Conservation (phyloP, 306 rosid species). For the Quercus agrifolia region DNA sequence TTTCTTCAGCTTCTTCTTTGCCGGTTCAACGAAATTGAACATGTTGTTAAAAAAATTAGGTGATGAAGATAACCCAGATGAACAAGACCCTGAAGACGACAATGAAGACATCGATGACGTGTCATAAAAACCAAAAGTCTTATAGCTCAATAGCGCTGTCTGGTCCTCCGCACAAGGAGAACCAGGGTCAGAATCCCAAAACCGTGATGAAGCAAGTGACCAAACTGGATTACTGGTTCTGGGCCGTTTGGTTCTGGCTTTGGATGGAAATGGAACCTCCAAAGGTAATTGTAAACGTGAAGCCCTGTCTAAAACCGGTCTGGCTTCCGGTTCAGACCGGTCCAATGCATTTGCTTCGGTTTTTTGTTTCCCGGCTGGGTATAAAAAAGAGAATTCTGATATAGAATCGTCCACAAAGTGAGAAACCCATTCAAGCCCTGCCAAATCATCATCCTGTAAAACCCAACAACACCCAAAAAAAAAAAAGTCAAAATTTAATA, state of each 20-base stretch:
- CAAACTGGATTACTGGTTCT: conserved; percentile 28
- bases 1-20: conserved; percentile 67
- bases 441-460: conserved; percentile 69
- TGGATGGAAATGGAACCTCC: conserved; percentile 49
- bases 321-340: conserved; percentile 39
- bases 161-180: no score
- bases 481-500: conserved; percentile 3
- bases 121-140: no score
- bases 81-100: conserved; percentile 42
- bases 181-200: no score
- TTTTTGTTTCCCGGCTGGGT: conserved; percentile 32
- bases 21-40: conserved; percentile 27
- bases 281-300: conserved; percentile 30
- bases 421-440: conserved; percentile 91
- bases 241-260: conserved; percentile 45
- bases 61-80: conserved; percentile 35
- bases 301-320: conserved; percentile 17
- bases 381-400: conserved; percentile 46
- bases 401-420: conserved; percentile 81
- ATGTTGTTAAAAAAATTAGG: conserved; percentile 22
- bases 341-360: conserved; percentile 1
- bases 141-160: no score
- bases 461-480: background rate
- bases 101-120: conserved; percentile 39
- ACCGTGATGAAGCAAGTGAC: conserved; percentile 19